Percentiles rank a stretch among this genome's conserved stretches.
These are phyloP conservation scores for Chamaenerion angustifolium DNA, from an alignment of 345 rosid species.

Conservation along the genomic window DNA sequence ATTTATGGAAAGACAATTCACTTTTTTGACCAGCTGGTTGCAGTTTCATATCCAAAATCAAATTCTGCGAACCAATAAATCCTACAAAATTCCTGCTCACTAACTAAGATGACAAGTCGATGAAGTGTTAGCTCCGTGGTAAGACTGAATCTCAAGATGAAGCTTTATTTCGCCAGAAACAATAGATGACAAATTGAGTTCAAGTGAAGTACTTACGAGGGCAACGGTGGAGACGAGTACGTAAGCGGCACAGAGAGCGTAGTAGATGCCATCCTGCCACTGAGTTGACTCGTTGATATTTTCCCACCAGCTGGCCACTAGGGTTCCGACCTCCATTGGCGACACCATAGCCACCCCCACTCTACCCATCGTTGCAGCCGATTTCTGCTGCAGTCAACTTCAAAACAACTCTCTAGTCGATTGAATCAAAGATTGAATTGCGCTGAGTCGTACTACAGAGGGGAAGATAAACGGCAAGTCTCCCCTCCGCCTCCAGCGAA, in stretches of 20 bases:
- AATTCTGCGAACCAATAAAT: too few relatives aligned
- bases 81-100: neutral
- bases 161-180: neutral
- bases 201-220: slow-evolving; percentile 26
- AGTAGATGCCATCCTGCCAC: slow-evolving; percentile 95
- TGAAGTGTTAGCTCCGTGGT: too few relatives aligned
- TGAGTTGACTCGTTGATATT: slow-evolving; percentile 67
- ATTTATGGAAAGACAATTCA: too few relatives aligned
- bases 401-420: too few relatives aligned
- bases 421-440: too few relatives aligned
- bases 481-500: slow-evolving; percentile 1
- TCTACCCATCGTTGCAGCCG: slow-evolving; percentile 3
- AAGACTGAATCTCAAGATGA: neutral
- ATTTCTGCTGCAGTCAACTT: neutral
- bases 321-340: slow-evolving; percentile 10
- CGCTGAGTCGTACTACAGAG: neutral
- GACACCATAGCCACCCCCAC: slow-evolving; percentile 7
- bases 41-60: too few relatives aligned
- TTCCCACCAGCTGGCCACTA: slow-evolving; percentile 56
- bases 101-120: neutral
- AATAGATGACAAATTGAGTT: neutral
- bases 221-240: slow-evolving; percentile 81
- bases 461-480: neutral
- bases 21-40: too few relatives aligned
- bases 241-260: slow-evolving; percentile 77